phyloP scores from a whole-genome alignment of 2,329 filamentous ascomycete species.

The Neopestalotiopsis sp. region DNA sequence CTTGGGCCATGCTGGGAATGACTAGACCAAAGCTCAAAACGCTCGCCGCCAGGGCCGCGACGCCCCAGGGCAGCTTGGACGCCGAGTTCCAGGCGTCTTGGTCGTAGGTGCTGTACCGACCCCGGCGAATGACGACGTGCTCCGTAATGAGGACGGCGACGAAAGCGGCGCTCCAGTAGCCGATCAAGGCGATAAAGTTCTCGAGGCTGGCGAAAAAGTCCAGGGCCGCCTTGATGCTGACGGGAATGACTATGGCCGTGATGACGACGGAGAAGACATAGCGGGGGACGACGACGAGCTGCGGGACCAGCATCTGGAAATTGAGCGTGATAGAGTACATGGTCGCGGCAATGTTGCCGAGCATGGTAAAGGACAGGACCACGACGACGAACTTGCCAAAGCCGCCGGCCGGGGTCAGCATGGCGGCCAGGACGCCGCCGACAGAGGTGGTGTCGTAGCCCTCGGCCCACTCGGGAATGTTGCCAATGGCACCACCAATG shows the following conservation, averaged over 20 bases:
- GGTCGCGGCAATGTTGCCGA: constrained; percentile 64
- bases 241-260: constrained; percentile 63
- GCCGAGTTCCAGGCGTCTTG: constrained; percentile 43
- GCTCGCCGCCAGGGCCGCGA: constrained; percentile 43
- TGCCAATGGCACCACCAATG: constrained; percentile 64
- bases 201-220: constrained; percentile 63
- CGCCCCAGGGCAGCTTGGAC: constrained; percentile 42
- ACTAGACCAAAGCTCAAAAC: constrained; percentile 50
- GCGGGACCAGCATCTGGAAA: constrained; percentile 66
- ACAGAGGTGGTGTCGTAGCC: constrained; percentile 59
- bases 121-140: constrained; percentile 42
- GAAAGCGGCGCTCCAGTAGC: constrained; percentile 63
- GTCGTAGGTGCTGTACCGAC: constrained; percentile 40
- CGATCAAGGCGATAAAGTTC: constrained; percentile 62
- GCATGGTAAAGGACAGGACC: constrained; percentile 58
- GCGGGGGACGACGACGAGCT: constrained; percentile 59
- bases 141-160: constrained; percentile 52
- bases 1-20: constrained; percentile 64
- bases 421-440: constrained; percentile 64
- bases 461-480: constrained; percentile 56
- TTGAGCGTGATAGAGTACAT: constrained; percentile 69
- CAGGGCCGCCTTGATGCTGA: constrained; percentile 58
- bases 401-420: constrained; percentile 61
- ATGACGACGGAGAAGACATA: constrained; percentile 62
- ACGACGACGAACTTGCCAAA: constrained; percentile 69